Evolutionary conservation across 2,329 filamentous ascomycete genomes (phyloP), one percentile per base, ranked within the genome.

Genomic region (Penicillium oxalicum): DNA sequence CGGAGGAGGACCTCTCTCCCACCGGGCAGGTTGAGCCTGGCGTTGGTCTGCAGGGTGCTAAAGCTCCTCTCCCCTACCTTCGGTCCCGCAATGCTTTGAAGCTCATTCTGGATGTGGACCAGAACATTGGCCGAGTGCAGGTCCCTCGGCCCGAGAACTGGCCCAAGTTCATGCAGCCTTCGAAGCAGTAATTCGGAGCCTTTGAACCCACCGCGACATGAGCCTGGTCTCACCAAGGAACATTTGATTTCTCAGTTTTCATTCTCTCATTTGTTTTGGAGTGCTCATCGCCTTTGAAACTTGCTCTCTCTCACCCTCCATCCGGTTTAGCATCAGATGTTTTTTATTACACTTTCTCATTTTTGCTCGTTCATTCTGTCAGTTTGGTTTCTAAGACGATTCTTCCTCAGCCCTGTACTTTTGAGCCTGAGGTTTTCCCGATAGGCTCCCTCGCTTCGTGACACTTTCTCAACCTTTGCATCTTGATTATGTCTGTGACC

Each of bases 21-120:
- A 76, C 74, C 13, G 84, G 84, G 40, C 77, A 82, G 34, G 70
- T 80, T 13, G 84, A 87, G 58, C 83, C 82, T 2, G 75, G 81
- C 33, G 75, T 83, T 5, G 80, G 81, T 9, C 71, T 88, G 48
- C 77, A 77, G 56, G 81, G 84, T 58, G 84, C 82, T 52, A 82
- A 73, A 51, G 78, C 79, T 12, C 81, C 82, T 40, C 68, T 86
- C 53, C 81, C 82, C 28, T 86, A 85, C 64, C 69, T 87, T 56
- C 74, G 84, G 60, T 94, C 88, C 71, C 79, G 90, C 52, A 97
- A 96, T 67, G 91, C 91, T 9, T 77, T 97, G 60, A 96, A 96
- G 79, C 88, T 96, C 61, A 91, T 97, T 61, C 81, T 96, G 42
- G 91, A 97, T 69, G 76, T 97, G 52, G 91, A 97, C 66, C 85